Conservation (phyloP, 2,329 filamentous ascomycete species). For the Stagonosporopsis tanaceti region DNA sequence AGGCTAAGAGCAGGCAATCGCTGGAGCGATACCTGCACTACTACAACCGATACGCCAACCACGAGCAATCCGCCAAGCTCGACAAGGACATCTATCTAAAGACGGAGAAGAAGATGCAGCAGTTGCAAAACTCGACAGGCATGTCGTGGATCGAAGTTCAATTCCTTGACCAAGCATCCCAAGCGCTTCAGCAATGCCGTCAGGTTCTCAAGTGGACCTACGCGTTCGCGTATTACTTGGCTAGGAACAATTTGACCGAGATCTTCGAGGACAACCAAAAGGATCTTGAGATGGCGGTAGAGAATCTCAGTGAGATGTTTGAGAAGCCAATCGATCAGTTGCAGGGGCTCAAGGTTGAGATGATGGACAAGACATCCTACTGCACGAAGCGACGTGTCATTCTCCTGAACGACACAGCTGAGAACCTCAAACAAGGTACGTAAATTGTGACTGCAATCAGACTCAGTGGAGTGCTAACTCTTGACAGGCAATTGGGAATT, state of each 20-base stretch:
- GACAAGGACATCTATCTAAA: slow-evolving; percentile 96
- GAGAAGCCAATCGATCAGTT: slow-evolving; percentile 94
- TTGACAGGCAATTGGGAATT: slow-evolving; percentile 43
- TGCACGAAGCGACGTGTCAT: slow-evolving; percentile 93
- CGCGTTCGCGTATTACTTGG: slow-evolving; percentile 97
- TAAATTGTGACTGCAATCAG: slow-evolving; percentile 21
- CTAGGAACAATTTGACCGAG: slow-evolving; percentile 91
- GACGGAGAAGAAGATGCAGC: slow-evolving; percentile 99
- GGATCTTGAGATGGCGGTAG: slow-evolving; percentile 95
- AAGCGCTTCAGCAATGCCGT: slow-evolving; percentile 94
- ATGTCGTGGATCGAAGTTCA: slow-evolving; percentile 99
- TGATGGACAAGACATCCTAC: slow-evolving; percentile 98
- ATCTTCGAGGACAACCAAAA: slow-evolving; percentile 99
- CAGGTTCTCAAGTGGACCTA: slow-evolving; percentile 99
- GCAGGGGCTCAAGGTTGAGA: slow-evolving; percentile 88
- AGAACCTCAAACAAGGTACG: slow-evolving; percentile 87
- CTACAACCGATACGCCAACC: slow-evolving; percentile 98
- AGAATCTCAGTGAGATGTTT: slow-evolving; percentile 98
- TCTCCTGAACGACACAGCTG: slow-evolving; percentile 87
- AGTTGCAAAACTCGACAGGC: slow-evolving; percentile 88
- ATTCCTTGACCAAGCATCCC: slow-evolving; percentile 91
- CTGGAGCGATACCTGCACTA: slow-evolving; percentile 98
- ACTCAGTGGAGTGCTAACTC: slow-evolving; percentile 17
- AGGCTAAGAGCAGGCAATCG: slow-evolving; percentile 88
- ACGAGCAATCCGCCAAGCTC: slow-evolving; percentile 95